Percentiles rank a stretch among this genome's conserved stretches.
Conservation (phyloP, 1,284 basidiomycete genomes). For the Marasmius fiardii region DNA sequence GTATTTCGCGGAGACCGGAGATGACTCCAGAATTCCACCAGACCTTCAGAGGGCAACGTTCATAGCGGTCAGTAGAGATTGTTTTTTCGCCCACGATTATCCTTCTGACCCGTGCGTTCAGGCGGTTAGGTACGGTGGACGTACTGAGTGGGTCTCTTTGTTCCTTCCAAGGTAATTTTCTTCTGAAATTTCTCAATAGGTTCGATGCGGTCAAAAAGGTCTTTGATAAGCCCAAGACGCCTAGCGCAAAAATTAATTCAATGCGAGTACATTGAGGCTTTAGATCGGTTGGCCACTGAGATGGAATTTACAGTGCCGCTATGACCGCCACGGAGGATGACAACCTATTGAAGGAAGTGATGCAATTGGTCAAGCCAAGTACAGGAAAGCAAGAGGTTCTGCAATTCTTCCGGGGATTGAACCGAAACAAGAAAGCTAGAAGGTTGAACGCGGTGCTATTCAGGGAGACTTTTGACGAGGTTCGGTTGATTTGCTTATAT, state of each 20-base stretch:
- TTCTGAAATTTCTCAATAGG: background rate
- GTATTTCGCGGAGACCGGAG: conserved; percentile 67
- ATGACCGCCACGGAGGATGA: conserved; percentile 45
- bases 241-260: conserved; percentile 64
- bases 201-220: conserved; percentile 69
- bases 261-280: conserved; percentile 33
- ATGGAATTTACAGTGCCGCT: conserved; percentile 26
- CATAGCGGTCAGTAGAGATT: conserved; percentile 12
- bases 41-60: conserved; percentile 57
- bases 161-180: background rate
- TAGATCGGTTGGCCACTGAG: conserved; percentile 33
- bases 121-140: conserved; percentile 75
- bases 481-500: too few relatives aligned
- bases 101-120: too few relatives aligned
- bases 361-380: conserved; percentile 53
- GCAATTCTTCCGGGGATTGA: conserved; percentile 48
- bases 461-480: conserved; percentile 56
- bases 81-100: too few relatives aligned
- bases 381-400: conserved; percentile 65
- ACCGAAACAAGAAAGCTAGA: conserved; percentile 42
- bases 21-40: conserved; percentile 78
- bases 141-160: conserved; percentile 49
- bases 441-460: conserved; percentile 36
- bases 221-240: conserved; percentile 72
- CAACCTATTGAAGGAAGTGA: conserved; percentile 52